These are phyloP conservation scores for Veloporphyrellus conicus DNA, from an alignment of 1,284 basidiomycete species.

Conservation along the genomic window DNA sequence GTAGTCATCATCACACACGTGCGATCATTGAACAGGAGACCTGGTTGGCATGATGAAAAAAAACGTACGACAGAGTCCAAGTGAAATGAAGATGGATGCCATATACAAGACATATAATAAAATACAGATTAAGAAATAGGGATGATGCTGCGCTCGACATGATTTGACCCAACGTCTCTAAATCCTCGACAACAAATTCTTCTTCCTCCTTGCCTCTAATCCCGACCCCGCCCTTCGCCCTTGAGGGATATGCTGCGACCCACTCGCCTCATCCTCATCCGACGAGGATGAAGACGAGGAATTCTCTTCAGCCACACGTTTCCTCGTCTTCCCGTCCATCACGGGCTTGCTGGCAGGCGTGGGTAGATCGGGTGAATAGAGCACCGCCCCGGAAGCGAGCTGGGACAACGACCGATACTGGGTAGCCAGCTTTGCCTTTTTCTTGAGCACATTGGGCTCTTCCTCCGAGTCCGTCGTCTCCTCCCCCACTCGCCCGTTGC, in stretches of 20 bases:
- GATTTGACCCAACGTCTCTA: background rate
- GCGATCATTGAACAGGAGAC: no score
- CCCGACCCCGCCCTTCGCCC: slow-evolving; percentile 49
- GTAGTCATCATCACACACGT: no score
- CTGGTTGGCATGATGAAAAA: no score
- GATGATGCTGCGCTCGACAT: no score
- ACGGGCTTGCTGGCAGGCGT: slow-evolving; percentile 20
- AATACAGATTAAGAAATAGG: no score
- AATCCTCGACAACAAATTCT: slow-evolving; percentile 13
- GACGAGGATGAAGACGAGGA: slow-evolving; percentile 40
- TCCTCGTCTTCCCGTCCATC: slow-evolving; percentile 27
- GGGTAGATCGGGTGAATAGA: slow-evolving; percentile 37
- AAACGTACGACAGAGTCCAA: no score
- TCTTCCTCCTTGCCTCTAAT: slow-evolving; percentile 29
- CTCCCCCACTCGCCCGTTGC: background rate
- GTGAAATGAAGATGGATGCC: no score
- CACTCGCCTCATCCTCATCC: slow-evolving; percentile 35
- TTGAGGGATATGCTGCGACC: slow-evolving; percentile 55
- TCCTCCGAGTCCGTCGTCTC: slow-evolving; percentile 31
- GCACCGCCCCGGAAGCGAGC: slow-evolving; percentile 42
- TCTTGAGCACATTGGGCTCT: slow-evolving; percentile 32
- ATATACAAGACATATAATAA: no score
- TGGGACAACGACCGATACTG: slow-evolving; percentile 49
- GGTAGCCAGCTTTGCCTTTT: slow-evolving; percentile 24
- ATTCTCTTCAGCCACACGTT: slow-evolving; percentile 33